A percentile compares a stretch with the other conserved stretches of the same genome.
phyloP scores from a whole-genome alignment of 768 basidiomycete species.

The Lactifluus pinguis region DNA sequence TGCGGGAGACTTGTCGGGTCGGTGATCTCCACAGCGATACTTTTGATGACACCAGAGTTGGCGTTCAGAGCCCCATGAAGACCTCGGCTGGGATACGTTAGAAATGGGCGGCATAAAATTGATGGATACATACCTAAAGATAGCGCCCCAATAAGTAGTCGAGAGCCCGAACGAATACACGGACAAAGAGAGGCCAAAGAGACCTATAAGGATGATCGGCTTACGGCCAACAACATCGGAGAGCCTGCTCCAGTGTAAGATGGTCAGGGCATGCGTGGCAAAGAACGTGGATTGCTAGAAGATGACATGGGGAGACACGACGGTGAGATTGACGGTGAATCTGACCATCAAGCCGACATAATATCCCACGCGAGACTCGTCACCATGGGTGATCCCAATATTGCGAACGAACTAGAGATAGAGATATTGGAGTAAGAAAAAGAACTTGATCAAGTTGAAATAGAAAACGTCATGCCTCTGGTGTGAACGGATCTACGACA shows the following conservation, averaged over 20 bases:
- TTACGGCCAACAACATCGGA: too few species aligned
- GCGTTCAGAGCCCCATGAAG: conserved; percentile 69
- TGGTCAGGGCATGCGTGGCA: conserved; percentile 51
- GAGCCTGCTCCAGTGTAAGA: too few species aligned
- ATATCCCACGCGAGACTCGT: too few species aligned
- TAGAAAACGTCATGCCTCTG: not conserved
- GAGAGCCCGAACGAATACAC: conserved; percentile 74
- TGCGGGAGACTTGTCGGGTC: conserved; percentile 59
- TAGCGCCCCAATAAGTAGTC: conserved; percentile 32
- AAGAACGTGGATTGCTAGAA: conserved; percentile 70
- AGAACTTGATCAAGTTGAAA: not conserved
- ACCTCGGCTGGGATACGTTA: conserved; percentile 33
- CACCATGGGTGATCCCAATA: too few species aligned
- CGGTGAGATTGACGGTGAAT: not conserved
- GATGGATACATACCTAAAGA: too few species aligned
- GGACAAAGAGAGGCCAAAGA: conserved; percentile 30
- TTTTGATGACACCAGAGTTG: conserved; percentile 64
- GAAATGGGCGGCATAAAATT: conserved; percentile 19
- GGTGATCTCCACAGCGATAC: conserved; percentile 66
- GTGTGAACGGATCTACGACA: conserved; percentile 50
- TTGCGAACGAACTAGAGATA: conserved; percentile 36
- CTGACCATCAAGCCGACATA: conserved; percentile 23
- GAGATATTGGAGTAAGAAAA: not conserved
- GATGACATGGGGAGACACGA: not conserved
- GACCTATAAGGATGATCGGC: too few species aligned